phyloP scores from a whole-genome alignment of 176 grass and related monocot species.

The Tuctoria greenei region DNA sequence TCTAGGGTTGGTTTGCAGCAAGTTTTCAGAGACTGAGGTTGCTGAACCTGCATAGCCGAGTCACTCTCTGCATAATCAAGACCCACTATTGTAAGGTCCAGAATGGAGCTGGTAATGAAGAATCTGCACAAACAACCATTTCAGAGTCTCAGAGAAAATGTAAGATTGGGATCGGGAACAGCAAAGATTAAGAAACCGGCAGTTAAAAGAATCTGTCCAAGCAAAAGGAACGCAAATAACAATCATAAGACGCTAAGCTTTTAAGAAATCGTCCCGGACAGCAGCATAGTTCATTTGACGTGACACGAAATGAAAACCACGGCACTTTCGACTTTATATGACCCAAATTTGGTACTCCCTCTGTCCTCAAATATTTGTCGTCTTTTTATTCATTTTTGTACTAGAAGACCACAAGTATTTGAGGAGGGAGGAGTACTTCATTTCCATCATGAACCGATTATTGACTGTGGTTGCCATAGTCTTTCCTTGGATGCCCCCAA shows the following conservation, averaged over 20 bases:
- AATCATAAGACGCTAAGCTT: conserved; percentile 5
- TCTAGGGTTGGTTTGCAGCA: conserved; percentile 65
- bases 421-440: too few species aligned
- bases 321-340: conserved; percentile 22
- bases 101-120: conserved; percentile 89
- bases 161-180: not conserved
- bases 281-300: conserved; percentile 22
- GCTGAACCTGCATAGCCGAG: conserved; percentile 42
- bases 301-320: not conserved
- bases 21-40: conserved; percentile 76
- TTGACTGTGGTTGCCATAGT: conserved; percentile 26
- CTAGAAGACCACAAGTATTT: too few species aligned
- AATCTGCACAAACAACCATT: conserved; percentile 52
- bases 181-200: not conserved
- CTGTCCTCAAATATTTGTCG: too few species aligned
- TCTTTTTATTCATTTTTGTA: too few species aligned
- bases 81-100: conserved; percentile 91
- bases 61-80: conserved; percentile 71
- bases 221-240: not conserved
- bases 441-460: conserved; percentile 38
- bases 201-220: not conserved
- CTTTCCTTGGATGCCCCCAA: conserved; percentile 9
- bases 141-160: not conserved
- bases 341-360: conserved; percentile 2
- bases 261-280: not conserved